phyloP scores from a whole-genome alignment of 345 rosid genomes.

The Hibiscus mutabilis region DNA sequence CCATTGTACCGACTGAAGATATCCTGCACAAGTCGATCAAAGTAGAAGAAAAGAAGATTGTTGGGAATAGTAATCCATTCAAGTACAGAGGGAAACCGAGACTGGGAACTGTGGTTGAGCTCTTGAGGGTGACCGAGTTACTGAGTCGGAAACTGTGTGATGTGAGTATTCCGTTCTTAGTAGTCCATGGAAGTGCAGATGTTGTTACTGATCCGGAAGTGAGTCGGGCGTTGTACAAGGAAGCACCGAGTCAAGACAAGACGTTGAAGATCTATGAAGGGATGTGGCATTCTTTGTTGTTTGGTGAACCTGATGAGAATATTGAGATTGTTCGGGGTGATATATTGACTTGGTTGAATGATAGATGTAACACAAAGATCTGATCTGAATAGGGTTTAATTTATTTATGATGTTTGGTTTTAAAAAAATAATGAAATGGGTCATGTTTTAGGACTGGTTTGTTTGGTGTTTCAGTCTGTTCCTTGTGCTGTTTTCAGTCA shows the following conservation, averaged over 20 bases:
- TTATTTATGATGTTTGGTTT: neutral
- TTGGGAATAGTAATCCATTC: slow-evolving; percentile 57
- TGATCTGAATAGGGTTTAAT: neutral
- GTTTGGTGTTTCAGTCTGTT: neutral
- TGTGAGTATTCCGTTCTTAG: neutral
- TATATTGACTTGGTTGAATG: slow-evolving; percentile 55
- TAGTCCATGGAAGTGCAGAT: slow-evolving; percentile 10
- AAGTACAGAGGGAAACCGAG: slow-evolving; percentile 73
- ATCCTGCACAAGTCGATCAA: slow-evolving; percentile 48
- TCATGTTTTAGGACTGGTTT: neutral
- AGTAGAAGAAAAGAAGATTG: slow-evolving; percentile 49
- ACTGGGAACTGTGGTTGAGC: slow-evolving; percentile 67
- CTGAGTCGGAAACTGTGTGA: slow-evolving; percentile 17
- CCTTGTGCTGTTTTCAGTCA: neutral
- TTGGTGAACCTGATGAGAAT: slow-evolving; percentile 78
- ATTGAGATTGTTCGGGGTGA: slow-evolving; percentile 50
- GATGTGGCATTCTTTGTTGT: slow-evolving; percentile 86
- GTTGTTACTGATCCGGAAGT: slow-evolving; percentile 11
- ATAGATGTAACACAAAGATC: neutral
- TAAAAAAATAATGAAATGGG: neutral
- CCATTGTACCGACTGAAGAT: slow-evolving; percentile 72
- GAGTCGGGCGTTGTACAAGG: neutral
- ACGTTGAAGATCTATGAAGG: neutral
- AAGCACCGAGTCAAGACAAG: slow-evolving; percentile 6
- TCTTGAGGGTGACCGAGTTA: slow-evolving; percentile 59